Evolutionary conservation across 768 basidiomycete genomes (phyloP).

Genomic region (Mycena capillaripes): DNA sequence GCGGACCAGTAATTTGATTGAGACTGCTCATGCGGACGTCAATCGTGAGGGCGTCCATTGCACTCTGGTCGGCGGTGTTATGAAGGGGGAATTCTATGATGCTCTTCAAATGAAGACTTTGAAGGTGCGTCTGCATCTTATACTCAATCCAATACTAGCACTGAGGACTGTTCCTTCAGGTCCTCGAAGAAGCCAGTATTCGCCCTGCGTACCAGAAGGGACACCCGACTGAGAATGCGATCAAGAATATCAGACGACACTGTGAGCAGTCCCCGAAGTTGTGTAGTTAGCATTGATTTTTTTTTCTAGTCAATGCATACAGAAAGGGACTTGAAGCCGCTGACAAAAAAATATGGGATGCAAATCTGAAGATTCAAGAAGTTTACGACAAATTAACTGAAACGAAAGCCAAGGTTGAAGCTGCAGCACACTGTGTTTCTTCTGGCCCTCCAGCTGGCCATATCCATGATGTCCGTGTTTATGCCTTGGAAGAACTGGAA

Average conservation of each 20-base stretch:
- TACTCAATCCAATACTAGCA: neutral
- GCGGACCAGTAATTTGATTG: constrained; percentile 43
- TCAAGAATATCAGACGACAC: neutral
- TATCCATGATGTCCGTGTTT: too few species aligned
- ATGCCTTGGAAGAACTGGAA: too few species aligned
- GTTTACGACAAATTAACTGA: neutral
- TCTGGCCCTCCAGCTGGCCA: too few species aligned
- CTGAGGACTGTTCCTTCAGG: neutral
- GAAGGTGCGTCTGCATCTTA: neutral
- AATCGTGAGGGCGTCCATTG: constrained; percentile 43
- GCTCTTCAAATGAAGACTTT: constrained; percentile 26
- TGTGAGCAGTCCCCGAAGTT: neutral
- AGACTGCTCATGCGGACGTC: constrained; percentile 42
- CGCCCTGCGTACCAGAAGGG: neutral
- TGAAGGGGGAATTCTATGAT: constrained; percentile 33
- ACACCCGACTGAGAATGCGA: neutral
- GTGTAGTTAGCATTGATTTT: too few species aligned
- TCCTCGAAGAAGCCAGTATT: neutral
- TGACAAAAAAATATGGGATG: neutral
- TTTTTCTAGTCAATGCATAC: neutral
- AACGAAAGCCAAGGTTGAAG: too few species aligned
- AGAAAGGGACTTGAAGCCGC: neutral
- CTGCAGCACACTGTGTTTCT: too few species aligned
- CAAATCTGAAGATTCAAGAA: neutral
- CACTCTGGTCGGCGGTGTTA: constrained; percentile 32